Conservation (phyloP, 148 eudicot species). For the Oxyria digyna region DNA sequence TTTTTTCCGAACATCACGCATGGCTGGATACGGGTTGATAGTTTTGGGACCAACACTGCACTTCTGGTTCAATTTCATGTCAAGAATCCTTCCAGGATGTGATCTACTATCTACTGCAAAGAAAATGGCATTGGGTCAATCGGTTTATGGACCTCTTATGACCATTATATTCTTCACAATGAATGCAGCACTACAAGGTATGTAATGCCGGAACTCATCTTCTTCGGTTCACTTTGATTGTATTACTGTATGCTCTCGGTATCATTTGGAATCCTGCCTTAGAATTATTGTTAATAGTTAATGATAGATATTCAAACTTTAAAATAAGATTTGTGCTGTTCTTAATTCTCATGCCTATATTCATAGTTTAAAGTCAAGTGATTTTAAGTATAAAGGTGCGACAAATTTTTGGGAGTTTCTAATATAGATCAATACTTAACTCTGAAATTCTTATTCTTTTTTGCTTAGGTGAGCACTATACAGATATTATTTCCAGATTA, state of each 20-base stretch:
- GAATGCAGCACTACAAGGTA: constrained; percentile 90
- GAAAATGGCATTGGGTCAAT: constrained; percentile 74
- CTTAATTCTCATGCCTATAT: too few species aligned
- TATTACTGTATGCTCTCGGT: too few species aligned
- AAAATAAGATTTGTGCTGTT: too few species aligned
- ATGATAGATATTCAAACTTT: too few species aligned
- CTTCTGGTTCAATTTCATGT: constrained; percentile 77
- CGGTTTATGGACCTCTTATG: constrained; percentile 69
- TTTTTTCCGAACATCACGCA: constrained; percentile 51
- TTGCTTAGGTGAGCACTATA: constrained; percentile 47
- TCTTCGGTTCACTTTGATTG: not conserved
- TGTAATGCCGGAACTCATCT: too few species aligned
- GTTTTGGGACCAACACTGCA: constrained; percentile 82
- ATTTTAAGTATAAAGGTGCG: too few species aligned
- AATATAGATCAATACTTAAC: too few species aligned
- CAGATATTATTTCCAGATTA: constrained; percentile 59
- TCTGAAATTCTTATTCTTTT: not conserved
- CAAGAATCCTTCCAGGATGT: constrained; percentile 55
- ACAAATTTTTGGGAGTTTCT: too few species aligned
- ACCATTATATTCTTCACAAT: constrained; percentile 69
- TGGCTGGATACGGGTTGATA: constrained; percentile 84
- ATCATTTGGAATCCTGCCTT: too few species aligned
- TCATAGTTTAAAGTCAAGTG: too few species aligned
- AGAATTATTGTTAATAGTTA: too few species aligned
- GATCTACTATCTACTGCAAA: constrained; percentile 59